These are phyloP conservation scores for Venturia carpophila DNA, from an alignment of 2,329 filamentous ascomycete genomes.

Conservation along the genomic window DNA sequence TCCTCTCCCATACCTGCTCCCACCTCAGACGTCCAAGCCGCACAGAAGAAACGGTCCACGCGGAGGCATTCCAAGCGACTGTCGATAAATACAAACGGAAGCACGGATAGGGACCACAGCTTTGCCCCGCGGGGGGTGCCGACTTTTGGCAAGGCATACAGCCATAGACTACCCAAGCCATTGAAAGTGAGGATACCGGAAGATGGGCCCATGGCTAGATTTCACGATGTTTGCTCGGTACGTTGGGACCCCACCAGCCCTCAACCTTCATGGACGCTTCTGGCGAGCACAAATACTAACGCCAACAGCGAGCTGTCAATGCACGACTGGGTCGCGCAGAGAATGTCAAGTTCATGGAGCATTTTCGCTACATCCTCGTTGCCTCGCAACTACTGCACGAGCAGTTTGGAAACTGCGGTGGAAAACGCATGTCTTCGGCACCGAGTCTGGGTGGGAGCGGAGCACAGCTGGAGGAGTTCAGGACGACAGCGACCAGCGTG, in stretches of 20 bases:
- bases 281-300: conserved; percentile 24
- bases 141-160: conserved; percentile 41
- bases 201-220: conserved; percentile 31
- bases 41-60: conserved; percentile 7
- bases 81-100: conserved; percentile 1
- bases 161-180: conserved; percentile 41
- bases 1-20: background rate
- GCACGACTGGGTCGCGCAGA: conserved; percentile 67
- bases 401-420: conserved; percentile 40
- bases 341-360: conserved; percentile 79
- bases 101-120: background rate
- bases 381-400: conserved; percentile 81
- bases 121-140: conserved; percentile 23
- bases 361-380: conserved; percentile 88
- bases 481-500: conserved; percentile 47
- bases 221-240: conserved; percentile 34
- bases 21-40: conserved; percentile 6
- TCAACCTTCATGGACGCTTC: conserved; percentile 12
- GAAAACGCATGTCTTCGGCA: background rate
- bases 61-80: background rate
- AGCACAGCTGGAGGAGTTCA: conserved; percentile 29
- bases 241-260: conserved; percentile 17
- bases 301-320: conserved; percentile 57
- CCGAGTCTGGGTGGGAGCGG: conserved; percentile 24
- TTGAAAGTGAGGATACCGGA: conserved; percentile 33